Conservation (phyloP, 345 rosid genomes). For the Syzygium aromaticum region DNA sequence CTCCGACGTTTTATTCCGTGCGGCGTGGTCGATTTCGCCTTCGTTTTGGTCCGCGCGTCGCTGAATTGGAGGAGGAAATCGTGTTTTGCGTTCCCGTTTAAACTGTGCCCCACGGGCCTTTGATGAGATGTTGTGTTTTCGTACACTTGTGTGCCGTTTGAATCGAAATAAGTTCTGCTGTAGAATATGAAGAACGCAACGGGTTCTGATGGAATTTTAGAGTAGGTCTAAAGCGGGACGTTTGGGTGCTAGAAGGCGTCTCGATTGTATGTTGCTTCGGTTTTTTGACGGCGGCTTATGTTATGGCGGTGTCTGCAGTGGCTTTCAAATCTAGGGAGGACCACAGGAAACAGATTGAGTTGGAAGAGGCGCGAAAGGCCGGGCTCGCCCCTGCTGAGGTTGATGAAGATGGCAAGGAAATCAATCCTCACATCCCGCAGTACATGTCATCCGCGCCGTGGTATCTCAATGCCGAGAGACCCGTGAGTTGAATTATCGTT, state of each 20-base stretch:
- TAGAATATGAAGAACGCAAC: neutral
- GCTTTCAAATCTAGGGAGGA: conserved; percentile 61
- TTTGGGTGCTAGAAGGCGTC: neutral
- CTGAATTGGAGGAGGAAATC: neutral
- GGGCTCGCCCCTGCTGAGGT: conserved; percentile 74
- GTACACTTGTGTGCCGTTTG: neutral
- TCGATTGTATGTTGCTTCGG: neutral
- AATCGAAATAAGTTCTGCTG: neutral
- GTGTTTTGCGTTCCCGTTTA: neutral
- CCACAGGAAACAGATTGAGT: conserved; percentile 55
- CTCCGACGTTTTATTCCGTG: neutral
- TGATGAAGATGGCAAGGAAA: conserved; percentile 59
- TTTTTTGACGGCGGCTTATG: neutral
- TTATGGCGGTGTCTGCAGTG: conserved; percentile 21
- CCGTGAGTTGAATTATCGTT: conserved; percentile 26
- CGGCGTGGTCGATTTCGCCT: neutral
- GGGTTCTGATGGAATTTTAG: neutral
- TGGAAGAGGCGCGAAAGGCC: conserved; percentile 66
- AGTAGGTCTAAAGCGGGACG: neutral
- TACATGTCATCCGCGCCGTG: conserved; percentile 57
- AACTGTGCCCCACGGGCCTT: neutral
- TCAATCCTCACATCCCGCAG: conserved; percentile 66
- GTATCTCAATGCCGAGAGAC: conserved; percentile 62
- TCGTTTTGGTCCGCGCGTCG: neutral
- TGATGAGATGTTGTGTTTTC: neutral